Conservation (phyloP, 306 rosid genomes). For the Alnus glutinosa region DNA sequence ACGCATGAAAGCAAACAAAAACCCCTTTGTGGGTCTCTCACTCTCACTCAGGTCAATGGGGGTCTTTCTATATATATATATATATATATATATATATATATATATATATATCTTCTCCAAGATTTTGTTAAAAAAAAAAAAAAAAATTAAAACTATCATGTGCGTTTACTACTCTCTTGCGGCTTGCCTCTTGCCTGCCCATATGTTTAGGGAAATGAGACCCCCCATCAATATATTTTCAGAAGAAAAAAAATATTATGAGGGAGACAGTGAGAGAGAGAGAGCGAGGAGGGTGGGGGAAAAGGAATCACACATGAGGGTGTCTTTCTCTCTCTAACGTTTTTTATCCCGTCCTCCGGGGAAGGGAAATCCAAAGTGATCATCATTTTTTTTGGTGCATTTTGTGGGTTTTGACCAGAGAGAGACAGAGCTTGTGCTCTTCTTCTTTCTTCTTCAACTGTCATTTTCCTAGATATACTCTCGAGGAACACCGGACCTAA, state of each 20-base stretch:
- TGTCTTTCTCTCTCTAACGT: slow-evolving; percentile 55
- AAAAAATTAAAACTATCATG: slow-evolving; percentile 9
- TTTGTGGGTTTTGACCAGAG: slow-evolving; percentile 46
- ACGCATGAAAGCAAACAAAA: slow-evolving; percentile 50
- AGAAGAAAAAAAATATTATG: background rate
- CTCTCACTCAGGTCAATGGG: slow-evolving; percentile 43
- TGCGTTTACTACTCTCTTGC: slow-evolving; percentile 14
- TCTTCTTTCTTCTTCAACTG: slow-evolving; percentile 51
- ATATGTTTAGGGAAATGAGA: slow-evolving; percentile 39
- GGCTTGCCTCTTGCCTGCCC: slow-evolving; percentile 25
- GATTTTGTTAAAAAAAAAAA: background rate
- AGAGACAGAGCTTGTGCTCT: slow-evolving; percentile 36
- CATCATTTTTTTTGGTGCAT: slow-evolving; percentile 35
- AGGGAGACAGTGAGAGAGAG: slow-evolving; percentile 13
- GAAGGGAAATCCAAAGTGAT: slow-evolving; percentile 48
- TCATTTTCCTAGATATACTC: slow-evolving; percentile 88
- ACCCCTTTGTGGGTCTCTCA: slow-evolving; percentile 43
- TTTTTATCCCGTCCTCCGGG: slow-evolving; percentile 72
- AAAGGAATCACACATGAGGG: slow-evolving; percentile 63
- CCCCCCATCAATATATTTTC: background rate
- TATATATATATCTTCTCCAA: slow-evolving; percentile 18
- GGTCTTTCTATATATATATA: background rate
- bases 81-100: background rate
- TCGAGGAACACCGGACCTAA: slow-evolving; percentile 52
- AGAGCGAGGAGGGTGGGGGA: slow-evolving; percentile 62